Percentiles rank a stretch among this genome's conserved stretches.
phyloP scores from a whole-genome alignment of 179 eudicot genomes.

The Amaranthus tricolor region DNA sequence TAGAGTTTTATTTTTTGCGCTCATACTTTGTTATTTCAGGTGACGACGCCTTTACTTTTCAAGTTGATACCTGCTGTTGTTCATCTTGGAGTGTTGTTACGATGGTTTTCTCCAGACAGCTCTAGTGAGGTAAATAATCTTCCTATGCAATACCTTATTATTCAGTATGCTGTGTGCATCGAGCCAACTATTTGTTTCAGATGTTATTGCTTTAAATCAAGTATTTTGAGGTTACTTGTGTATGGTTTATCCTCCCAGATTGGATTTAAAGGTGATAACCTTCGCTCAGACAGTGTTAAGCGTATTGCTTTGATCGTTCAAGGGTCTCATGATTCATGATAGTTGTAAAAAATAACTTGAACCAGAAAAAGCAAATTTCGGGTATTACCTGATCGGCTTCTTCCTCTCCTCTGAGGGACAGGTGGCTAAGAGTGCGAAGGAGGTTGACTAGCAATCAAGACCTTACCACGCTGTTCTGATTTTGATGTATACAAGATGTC shows the following conservation, averaged over 20 bases:
- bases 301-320: conserved; percentile 70
- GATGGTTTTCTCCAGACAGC: conserved; percentile 85
- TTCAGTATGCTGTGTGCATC: background rate
- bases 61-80: conserved; percentile 91
- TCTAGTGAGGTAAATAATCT: conserved; percentile 60
- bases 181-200: background rate
- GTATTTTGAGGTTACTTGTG: conserved; percentile 30
- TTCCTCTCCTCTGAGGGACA: conserved; percentile 60
- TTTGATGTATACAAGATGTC: conserved; percentile 26
- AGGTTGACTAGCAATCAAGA: conserved; percentile 42
- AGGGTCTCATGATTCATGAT: conserved; percentile 83
- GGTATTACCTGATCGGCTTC: conserved; percentile 52
- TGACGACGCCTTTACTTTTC: conserved; percentile 90
- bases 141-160: background rate
- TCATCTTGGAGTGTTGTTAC: conserved; percentile 80
- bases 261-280: conserved; percentile 74
- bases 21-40: conserved; percentile 45
- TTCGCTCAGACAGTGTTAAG: conserved; percentile 81
- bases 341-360: conserved; percentile 36
- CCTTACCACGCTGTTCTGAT: conserved; percentile 13
- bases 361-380: conserved; percentile 37
- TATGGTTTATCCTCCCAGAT: conserved; percentile 58
- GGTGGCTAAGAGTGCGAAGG: conserved; percentile 57
- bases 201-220: background rate
- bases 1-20: background rate